Conservation (phyloP, 768 basidiomycete species). For the Podaxis mareebaensis region DNA sequence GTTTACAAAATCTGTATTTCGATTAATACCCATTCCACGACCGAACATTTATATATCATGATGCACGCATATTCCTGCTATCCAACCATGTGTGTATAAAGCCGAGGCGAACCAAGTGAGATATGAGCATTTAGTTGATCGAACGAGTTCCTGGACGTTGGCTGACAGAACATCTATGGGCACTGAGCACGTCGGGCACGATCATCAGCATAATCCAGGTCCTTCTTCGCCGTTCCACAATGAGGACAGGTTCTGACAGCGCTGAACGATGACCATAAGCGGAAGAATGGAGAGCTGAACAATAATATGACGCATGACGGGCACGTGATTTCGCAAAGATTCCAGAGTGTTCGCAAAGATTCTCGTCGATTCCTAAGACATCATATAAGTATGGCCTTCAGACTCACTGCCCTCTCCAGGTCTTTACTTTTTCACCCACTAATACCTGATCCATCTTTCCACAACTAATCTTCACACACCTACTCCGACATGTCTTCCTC, state of each 20-base stretch:
- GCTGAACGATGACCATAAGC: conserved; percentile 9
- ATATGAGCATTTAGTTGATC: too few species aligned
- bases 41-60: not conserved
- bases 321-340: conserved; percentile 41
- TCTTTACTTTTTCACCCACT: conserved; percentile 22
- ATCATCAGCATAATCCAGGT: conserved; percentile 16
- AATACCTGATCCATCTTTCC: conserved; percentile 21
- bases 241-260: not conserved
- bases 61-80: not conserved
- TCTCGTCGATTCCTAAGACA: conserved; percentile 40
- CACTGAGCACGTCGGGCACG: not conserved
- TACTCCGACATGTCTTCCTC: conserved; percentile 48
- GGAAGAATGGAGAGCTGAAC: not conserved
- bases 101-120: too few species aligned
- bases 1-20: conserved; percentile 15
- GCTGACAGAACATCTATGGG: not conserved
- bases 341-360: conserved; percentile 48
- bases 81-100: not conserved
- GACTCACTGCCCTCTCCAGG: conserved; percentile 18
- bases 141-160: too few species aligned
- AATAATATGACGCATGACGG: conserved; percentile 23
- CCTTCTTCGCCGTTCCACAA: not conserved
- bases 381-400: conserved; percentile 36
- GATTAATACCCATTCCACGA: conserved; percentile 3
- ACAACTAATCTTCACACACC: conserved; percentile 4